These are phyloP conservation scores for Pleurotus pulmonarius DNA, from an alignment of 768 basidiomycete genomes.

Conservation along the genomic window DNA sequence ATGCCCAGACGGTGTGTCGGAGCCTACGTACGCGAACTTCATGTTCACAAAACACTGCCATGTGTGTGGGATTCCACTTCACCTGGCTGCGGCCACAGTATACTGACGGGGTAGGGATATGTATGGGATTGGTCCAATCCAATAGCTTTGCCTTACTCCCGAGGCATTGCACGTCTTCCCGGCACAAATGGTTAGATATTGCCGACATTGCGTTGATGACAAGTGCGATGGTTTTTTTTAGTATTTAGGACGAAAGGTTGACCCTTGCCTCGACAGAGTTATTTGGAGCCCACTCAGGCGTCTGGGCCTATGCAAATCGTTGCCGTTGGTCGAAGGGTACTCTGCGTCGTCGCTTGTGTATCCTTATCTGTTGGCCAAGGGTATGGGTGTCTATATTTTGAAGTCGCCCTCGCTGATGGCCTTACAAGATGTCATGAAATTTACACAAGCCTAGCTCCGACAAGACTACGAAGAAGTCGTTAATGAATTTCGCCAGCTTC, in stretches of 20 bases:
- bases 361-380: background rate
- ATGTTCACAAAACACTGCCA: background rate
- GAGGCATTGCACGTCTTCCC: background rate
- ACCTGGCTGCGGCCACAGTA: background rate
- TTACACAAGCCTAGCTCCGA: background rate
- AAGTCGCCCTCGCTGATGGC: no score
- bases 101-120: no score
- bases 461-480: background rate
- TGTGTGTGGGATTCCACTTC: background rate
- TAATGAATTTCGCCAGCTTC: background rate
- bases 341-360: background rate
- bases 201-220: background rate
- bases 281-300: no score
- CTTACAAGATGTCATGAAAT: background rate
- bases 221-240: background rate
- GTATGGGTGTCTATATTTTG: background rate
- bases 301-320: no score
- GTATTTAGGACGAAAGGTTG: no score
- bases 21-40: conserved; percentile 2
- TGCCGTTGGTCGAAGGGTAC: no score
- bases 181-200: background rate
- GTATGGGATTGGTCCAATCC: background rate
- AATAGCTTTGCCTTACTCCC: conserved; percentile 7
- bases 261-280: no score
- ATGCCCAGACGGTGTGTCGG: conserved; percentile 2